phyloP scores from a whole-genome alignment of 1,284 basidiomycete species.

The Microbotryomycetes sp. region DNA sequence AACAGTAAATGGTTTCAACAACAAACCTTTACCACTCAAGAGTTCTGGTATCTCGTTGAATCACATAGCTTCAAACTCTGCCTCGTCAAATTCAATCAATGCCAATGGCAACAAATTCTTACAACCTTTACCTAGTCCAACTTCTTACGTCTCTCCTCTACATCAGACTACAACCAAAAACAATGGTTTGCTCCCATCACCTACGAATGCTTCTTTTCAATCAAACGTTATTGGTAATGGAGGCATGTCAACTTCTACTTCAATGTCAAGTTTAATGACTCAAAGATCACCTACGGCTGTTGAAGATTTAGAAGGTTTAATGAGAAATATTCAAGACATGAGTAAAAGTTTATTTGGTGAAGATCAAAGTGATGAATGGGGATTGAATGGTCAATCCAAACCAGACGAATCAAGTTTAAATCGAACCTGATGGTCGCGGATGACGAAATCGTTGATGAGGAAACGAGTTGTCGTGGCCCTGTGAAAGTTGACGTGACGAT shows the following conservation, averaged over 20 bases:
- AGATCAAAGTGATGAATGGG: neutral
- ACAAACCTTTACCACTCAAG: neutral
- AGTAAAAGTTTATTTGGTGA: neutral
- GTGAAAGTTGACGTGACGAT: too few relatives aligned
- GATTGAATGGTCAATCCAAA: neutral
- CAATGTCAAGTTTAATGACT: neutral
- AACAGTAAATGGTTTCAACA: neutral
- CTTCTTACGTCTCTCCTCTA: neutral
- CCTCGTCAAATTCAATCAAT: neutral
- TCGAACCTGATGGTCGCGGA: too few relatives aligned
- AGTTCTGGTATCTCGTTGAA: too few relatives aligned
- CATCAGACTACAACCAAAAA: neutral
- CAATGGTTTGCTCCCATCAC: too few relatives aligned
- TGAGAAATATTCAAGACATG: neutral
- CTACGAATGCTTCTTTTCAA: too few relatives aligned
- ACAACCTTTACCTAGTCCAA: neutral
- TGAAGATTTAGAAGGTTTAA: neutral
- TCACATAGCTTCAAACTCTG: too few relatives aligned
- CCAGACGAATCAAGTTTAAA: too few relatives aligned
- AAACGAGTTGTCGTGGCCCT: too few relatives aligned
- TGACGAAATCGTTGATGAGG: too few relatives aligned
- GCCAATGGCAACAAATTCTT: neutral
- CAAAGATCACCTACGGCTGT: neutral
- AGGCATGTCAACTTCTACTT: neutral
- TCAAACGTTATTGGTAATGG: too few relatives aligned